Base-by-base conservation (phyloP, 768 basidiomycete species). In the Melanogaster broomeanus region DNA sequence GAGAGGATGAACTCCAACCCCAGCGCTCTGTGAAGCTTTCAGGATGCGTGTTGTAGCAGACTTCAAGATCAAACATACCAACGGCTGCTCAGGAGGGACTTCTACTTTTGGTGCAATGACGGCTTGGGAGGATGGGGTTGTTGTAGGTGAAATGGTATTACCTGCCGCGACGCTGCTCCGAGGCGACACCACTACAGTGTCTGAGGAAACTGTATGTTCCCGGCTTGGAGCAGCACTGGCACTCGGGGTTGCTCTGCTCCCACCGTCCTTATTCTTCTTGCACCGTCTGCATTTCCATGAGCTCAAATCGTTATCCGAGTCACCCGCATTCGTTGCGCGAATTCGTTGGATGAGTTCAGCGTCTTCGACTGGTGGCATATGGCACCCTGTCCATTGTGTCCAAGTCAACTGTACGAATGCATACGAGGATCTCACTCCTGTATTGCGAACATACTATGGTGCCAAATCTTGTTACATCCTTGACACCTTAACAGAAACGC, bases 401-500 rank as follows among this genome's bases (percentile, higher is more conserved):
- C 31, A 11, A 31, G 31, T 31, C 31, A 28, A 43, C 40, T 28
- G 22, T 10, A 22, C 18, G 21, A 19, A 42, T 22, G 27, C 30
- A 52, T 46, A 22, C 39, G 45, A 19, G 34, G 42, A 50, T 49
- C 27, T 13, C 3, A 18, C 3, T 12, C n/a, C 10, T 16, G 31
- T 11, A 8, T 33, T 21, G 24, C 19, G 16, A 27, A 49, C 52
- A 40, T 56, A 69, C 67, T 53, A 30, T 68, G 72, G 43, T 74
- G 72, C 74, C 74, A 74, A 0, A 56, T 45, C 57, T 57, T 72
- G 40, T 30, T 56, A 51, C 73, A 74, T 44, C 51, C 55, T 16
- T 52, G 61, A 52, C 73, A 74, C 0, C 62, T 64, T 37, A 74
- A 52, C 13, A 74, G 51, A 47, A 74, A 73, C 1, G 67, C 65